phyloP scores from a whole-genome alignment of 345 rosid species.

The Citrus sp. region DNA sequence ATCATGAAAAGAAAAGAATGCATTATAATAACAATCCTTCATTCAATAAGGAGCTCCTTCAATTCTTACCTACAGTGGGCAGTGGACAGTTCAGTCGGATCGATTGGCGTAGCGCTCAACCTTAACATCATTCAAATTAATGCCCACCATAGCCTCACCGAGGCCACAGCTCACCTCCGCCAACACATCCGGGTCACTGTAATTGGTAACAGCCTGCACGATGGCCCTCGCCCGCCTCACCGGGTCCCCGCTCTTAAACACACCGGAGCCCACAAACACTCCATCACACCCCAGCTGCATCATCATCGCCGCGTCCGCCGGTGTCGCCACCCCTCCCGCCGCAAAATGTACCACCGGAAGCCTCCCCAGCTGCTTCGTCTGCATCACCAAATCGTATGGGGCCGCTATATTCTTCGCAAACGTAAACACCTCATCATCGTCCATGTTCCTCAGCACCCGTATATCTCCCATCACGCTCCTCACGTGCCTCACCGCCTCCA shows the following conservation, averaged over 20 bases:
- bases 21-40: no score
- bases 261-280: conserved; percentile 37
- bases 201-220: conserved; percentile 39
- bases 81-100: conserved; percentile 20
- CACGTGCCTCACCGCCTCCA: conserved; percentile 42
- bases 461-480: conserved; percentile 42
- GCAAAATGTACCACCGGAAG: conserved; percentile 43
- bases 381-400: conserved; percentile 39
- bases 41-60: no score
- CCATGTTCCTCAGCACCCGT: conserved; percentile 30
- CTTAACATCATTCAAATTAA: conserved; percentile 28
- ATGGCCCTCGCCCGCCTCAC: conserved; percentile 34
- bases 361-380: conserved; percentile 48
- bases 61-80: no score
- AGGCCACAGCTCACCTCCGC: conserved; percentile 38
- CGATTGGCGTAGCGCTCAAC: conserved; percentile 39
- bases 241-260: conserved; percentile 40
- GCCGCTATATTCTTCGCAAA: conserved; percentile 36
- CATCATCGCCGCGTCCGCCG: conserved; percentile 41
- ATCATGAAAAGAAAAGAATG: no score
- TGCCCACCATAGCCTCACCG: conserved; percentile 42
- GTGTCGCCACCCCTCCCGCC: conserved; percentile 40
- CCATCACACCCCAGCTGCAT: conserved; percentile 41
- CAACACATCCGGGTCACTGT: conserved; percentile 34
- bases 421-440: conserved; percentile 40